Base-by-base conservation (phyloP, 2,329 filamentous ascomycete genomes). In the Meredithiella fracta region DNA sequence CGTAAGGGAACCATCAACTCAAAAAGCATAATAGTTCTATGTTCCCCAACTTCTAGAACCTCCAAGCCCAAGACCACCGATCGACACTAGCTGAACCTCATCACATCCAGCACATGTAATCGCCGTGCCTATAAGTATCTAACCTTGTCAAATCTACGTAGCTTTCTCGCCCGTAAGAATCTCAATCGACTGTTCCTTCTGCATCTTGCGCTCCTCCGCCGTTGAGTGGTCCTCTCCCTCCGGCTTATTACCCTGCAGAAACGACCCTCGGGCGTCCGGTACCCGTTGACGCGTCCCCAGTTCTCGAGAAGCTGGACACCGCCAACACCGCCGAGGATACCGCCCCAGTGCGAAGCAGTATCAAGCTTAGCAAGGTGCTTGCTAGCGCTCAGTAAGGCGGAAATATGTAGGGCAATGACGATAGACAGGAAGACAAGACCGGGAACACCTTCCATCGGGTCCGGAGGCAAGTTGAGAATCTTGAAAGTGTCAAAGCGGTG, bases 401-500 rank as follows among this genome's bases (percentile, higher is more conserved):
- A 67, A 23, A 79, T 61, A 62, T 79, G 75, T 40, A 78, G 61
- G 9, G 74, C 72, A 15, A 75, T 62, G 17, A 76, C 63, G 53
- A 77, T 60, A n/a, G 72, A 72, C 55, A 82, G 65, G 60, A 80
- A 73, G 1, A 71, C 71, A 11, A 80, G 68, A 0, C 77, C 76
- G 56, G 77, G 73, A 8, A 80, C 71, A 25, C 74, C 78, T 29
- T 67, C 67, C 62, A 69, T 69, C 9, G 71, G 71, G 31, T 77
- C 73, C n/a, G 75, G 72, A 11, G 78, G 79, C 59, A 79, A 68
- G 7, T 74, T 77, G 26, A 82, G 67, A 54, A 82, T 65, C 64
- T 72, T 75, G 67, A 82, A 77, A 38, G 73, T 72, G 44, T 81
- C 77, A 57, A 70, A 70, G 54, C 72, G 68, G 63, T 81, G 74